Base-by-base conservation (phyloP, 2,329 filamentous ascomycete species). In the Sarocladium strictum region DNA sequence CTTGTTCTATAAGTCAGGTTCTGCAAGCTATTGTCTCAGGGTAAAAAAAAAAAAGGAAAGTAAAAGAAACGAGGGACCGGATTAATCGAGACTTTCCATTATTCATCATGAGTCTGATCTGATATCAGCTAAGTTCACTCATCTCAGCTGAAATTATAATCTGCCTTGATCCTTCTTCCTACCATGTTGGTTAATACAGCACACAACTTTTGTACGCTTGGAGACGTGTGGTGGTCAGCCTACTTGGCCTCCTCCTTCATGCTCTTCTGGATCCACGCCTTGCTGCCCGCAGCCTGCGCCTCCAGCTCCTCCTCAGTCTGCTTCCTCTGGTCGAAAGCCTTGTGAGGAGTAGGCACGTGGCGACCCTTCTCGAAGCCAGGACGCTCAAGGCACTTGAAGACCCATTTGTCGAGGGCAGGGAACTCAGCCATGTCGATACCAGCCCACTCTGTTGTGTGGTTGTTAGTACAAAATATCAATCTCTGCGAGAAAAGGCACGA, bases 351-450 rank as follows among this genome's bases (percentile, higher is more conserved):
- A 2, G 89, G 89, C 12, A 93, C 53, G 70, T 93, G 78, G 54
- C 84, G 76, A 19, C 89, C 91, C 69, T 86, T 89, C 71, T 93
- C 83, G 17, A 92, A 80, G 2, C 77, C 90, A 0, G 86, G 84
- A 1, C 90, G 80, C 59, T 80, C 76, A 15, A 84, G 74, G 71
- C 96, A 79, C 57, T 76, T 78, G 61, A 88, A 80, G 58, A 93
- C 78, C 91, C 91, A 96, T 35, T 83, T 83, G 64, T 90, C 83
- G 58, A 96, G 67, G 50, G 80, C 68, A 2, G 90, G 89, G 70
- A 93, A 95, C 57, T 91, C 84, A 1, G 84, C 74, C 54, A 93
- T 82, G 52, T 90, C 81, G 41, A 75, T 51, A 33, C 71, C 72
- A 2, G 69, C 60, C 72, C 72, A 75, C 43, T 66, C 69, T 70